A percentile compares a stretch with the other conserved stretches of the same genome.
Conservation (phyloP, 768 basidiomycete genomes). For the Naematelia aurantialba region DNA sequence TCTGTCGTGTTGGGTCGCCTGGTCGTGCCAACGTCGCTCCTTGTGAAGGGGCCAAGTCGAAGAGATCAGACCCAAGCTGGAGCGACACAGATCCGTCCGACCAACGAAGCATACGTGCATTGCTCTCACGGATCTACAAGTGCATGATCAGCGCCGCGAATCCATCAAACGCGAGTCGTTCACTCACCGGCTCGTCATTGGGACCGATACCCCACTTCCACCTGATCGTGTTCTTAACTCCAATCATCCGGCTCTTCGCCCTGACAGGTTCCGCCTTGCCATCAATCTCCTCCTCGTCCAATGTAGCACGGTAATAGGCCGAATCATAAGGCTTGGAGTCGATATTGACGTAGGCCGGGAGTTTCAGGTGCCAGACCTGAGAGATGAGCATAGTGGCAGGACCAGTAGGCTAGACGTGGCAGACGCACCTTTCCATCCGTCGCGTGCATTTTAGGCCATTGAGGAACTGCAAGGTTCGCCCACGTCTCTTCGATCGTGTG, state of each 20-base stretch:
- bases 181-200: slow-evolving; percentile 71
- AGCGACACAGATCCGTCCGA: slow-evolving; percentile 90
- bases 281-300: slow-evolving; percentile 72
- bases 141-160: not conserved
- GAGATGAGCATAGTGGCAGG: not conserved
- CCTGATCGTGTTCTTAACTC: slow-evolving; percentile 88
- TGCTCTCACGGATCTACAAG: slow-evolving; percentile 80
- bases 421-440: slow-evolving; percentile 75
- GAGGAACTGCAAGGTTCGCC: slow-evolving; percentile 72
- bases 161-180: not conserved
- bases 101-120: slow-evolving; percentile 88
- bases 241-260: slow-evolving; percentile 68
- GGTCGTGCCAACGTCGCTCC: slow-evolving; percentile 9
- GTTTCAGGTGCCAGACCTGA: slow-evolving; percentile 87
- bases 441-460: slow-evolving; percentile 73
- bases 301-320: slow-evolving; percentile 63
- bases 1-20: not conserved
- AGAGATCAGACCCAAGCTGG: slow-evolving; percentile 86
- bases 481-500: slow-evolving; percentile 26
- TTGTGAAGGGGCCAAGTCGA: slow-evolving; percentile 61
- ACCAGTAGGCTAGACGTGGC: not conserved
- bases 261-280: slow-evolving; percentile 52
- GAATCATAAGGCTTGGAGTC: slow-evolving; percentile 70
- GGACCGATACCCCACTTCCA: slow-evolving; percentile 90
- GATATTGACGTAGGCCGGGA: slow-evolving; percentile 89